Evolutionary conservation across 2,329 filamentous ascomycete genomes (phyloP), one percentile per base, ranked within the genome.

Genomic region (Hypoxylon sp.): DNA sequence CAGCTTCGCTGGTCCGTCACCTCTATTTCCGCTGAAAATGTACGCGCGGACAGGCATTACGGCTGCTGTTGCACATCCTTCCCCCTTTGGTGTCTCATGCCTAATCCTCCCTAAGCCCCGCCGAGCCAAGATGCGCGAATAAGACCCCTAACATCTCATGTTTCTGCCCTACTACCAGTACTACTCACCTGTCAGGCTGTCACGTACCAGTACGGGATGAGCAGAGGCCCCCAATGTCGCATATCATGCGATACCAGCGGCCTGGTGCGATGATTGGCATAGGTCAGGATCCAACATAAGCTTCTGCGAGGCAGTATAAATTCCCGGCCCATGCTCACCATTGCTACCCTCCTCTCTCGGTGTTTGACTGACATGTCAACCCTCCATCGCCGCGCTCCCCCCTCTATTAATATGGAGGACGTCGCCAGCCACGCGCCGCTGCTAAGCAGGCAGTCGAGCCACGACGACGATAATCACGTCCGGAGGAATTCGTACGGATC

Each of bases 401-500:
- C 60, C 38, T 57, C 65, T n/a, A 48, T 31, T 31, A 62, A 61
- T 38, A 69, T 70, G 66, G 64, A 62, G 31, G 63, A 66, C n/a
- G 48, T 57, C 51, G 47, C 38, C 53, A 63, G 64, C 58, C 65
- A 63, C 29, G 63, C 55, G 21, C 69, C 69, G 21, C 46, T 71
- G 46, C 64, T 71, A 3, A 62, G 67, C 31, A 58, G 60, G 21
- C 48, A 38, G 33, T 65, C 67, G 7, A 64, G 60, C 47, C 58
- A 47, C 41, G 58, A 64, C 26, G 59, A 51, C 11, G 58, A 51
- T 20, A 54, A 47, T 45, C 55, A 54, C 52, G 43, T 45, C 26
- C 60, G 45, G 42, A 64, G 60, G 52, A 13, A 50, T 46, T 57
- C 62, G 9, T 72, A 71, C 38, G 69, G 70, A 29, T 68, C 70